Evolutionary conservation across 2,329 filamentous ascomycete species (phyloP).

Genomic region (Amylocarpus encephaloides): DNA sequence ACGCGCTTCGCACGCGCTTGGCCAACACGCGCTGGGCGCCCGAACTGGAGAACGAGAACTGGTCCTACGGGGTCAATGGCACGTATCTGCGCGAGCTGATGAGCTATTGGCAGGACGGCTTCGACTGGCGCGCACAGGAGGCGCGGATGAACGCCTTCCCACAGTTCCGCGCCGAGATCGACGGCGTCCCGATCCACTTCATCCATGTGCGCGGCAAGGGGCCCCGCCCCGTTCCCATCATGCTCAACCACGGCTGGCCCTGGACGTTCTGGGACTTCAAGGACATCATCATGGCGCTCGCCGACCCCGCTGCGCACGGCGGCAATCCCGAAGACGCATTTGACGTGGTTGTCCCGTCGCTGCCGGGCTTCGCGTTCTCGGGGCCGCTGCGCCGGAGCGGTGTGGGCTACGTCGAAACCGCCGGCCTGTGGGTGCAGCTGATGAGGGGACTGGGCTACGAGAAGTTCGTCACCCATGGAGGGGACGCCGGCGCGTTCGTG

Average conservation of each 20-base stretch:
- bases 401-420: slow-evolving; percentile 8
- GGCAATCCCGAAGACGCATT: slow-evolving; percentile 7
- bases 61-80: slow-evolving; percentile 11
- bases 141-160: slow-evolving; percentile 7
- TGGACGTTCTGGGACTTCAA: slow-evolving; percentile 8
- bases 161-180: slow-evolving; percentile 33
- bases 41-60: slow-evolving; percentile 9
- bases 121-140: slow-evolving; percentile 20
- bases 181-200: slow-evolving; percentile 23
- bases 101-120: slow-evolving; percentile 18
- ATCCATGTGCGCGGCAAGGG: slow-evolving; percentile 9
- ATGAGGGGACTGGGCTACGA: slow-evolving; percentile 13
- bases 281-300: slow-evolving; percentile 9
- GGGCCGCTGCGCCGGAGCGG: slow-evolving; percentile 3
- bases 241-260: slow-evolving; percentile 14
- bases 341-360: slow-evolving; percentile 14
- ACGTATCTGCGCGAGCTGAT: slow-evolving; percentile 12
- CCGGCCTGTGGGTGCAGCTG: slow-evolving; percentile 8
- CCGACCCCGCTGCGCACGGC: background rate
- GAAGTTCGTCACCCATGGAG: slow-evolving; percentile 12
- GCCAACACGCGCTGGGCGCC: slow-evolving; percentile 8
- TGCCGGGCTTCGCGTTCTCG: slow-evolving; percentile 15
- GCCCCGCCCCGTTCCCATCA: slow-evolving; percentile 9
- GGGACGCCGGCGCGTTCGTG: slow-evolving; percentile 12
- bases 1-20: slow-evolving; percentile 9